Conservation (phyloP, 2,329 filamentous ascomycete species). For the Chrysoporthe deuterocubensis region DNA sequence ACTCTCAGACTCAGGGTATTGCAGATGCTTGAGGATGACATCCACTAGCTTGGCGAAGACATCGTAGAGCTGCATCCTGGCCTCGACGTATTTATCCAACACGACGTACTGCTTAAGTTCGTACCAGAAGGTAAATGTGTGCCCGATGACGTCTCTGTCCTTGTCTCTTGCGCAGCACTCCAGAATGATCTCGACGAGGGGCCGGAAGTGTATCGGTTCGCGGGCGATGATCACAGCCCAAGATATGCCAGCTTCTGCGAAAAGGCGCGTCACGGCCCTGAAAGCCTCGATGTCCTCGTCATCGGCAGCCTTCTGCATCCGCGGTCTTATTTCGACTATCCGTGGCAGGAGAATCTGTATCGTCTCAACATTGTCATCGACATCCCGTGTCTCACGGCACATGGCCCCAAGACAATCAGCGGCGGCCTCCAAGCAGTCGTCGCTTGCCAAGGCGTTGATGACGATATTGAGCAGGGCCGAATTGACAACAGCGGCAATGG, state of each 20-base stretch:
- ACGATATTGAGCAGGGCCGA: slow-evolving; percentile 84
- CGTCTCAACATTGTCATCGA: slow-evolving; percentile 83
- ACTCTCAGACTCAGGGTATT: slow-evolving; percentile 79
- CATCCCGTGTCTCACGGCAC: slow-evolving; percentile 88
- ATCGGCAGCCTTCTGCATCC: slow-evolving; percentile 74
- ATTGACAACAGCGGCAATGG: slow-evolving; percentile 78
- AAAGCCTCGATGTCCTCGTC: slow-evolving; percentile 85
- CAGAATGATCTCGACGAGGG: slow-evolving; percentile 86
- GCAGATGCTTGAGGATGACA: slow-evolving; percentile 86
- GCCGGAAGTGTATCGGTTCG: slow-evolving; percentile 78
- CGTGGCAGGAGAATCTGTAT: slow-evolving; percentile 85
- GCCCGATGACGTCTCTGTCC: slow-evolving; percentile 87
- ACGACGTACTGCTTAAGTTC: slow-evolving; percentile 96
- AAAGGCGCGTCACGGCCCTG: slow-evolving; percentile 87
- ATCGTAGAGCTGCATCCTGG: slow-evolving; percentile 75
- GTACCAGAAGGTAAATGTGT: slow-evolving; percentile 98
- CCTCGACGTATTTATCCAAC: slow-evolving; percentile 84
- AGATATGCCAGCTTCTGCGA: slow-evolving; percentile 89
- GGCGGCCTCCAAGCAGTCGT: slow-evolving; percentile 81
- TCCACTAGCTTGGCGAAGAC: slow-evolving; percentile 90
- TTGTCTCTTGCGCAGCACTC: slow-evolving; percentile 87
- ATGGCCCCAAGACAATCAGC: slow-evolving; percentile 93
- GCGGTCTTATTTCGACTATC: slow-evolving; percentile 75
- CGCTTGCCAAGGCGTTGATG: slow-evolving; percentile 74
- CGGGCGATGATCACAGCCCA: slow-evolving; percentile 93